These are phyloP conservation scores for Rosellinia necatrix DNA, from an alignment of 2,329 filamentous ascomycete species.

Conservation along the genomic window DNA sequence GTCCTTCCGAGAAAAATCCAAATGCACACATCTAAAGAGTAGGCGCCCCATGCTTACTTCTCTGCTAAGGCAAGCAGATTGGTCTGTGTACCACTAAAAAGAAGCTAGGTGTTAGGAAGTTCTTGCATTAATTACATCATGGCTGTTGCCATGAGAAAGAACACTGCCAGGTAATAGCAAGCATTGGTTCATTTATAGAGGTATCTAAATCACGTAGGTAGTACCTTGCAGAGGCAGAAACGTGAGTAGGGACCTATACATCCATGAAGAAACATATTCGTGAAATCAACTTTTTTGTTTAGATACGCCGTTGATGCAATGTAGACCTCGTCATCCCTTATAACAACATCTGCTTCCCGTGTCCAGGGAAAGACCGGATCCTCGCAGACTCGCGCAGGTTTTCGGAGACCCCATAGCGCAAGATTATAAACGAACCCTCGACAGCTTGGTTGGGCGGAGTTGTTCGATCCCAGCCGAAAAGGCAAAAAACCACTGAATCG, in stretches of 20 bases:
- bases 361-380: slow-evolving; percentile 43
- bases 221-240: slow-evolving; percentile 4
- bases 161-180: background rate
- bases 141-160: background rate
- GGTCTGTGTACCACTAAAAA: background rate
- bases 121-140: background rate
- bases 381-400: slow-evolving; percentile 51
- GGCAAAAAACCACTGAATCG: slow-evolving; percentile 23
- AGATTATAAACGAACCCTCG: slow-evolving; percentile 21
- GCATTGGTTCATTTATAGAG: slow-evolving; percentile 21
- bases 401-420: slow-evolving; percentile 51
- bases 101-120: too few species aligned
- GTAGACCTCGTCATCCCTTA: slow-evolving; percentile 57
- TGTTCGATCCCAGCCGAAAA: slow-evolving; percentile 10
- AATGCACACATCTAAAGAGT: too few species aligned
- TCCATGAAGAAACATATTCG: slow-evolving; percentile 7
- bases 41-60: too few species aligned
- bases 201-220: slow-evolving; percentile 28
- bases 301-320: slow-evolving; percentile 57
- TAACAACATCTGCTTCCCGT: slow-evolving; percentile 46
- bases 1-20: slow-evolving; percentile 4
- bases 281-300: slow-evolving; percentile 43
- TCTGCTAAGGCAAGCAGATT: background rate
- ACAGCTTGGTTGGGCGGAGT: slow-evolving; percentile 15
- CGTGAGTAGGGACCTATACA: background rate